Evolutionary conservation across 2,329 filamentous ascomycete genomes (phyloP).

Genomic region (Cryphonectria naterciae): DNA sequence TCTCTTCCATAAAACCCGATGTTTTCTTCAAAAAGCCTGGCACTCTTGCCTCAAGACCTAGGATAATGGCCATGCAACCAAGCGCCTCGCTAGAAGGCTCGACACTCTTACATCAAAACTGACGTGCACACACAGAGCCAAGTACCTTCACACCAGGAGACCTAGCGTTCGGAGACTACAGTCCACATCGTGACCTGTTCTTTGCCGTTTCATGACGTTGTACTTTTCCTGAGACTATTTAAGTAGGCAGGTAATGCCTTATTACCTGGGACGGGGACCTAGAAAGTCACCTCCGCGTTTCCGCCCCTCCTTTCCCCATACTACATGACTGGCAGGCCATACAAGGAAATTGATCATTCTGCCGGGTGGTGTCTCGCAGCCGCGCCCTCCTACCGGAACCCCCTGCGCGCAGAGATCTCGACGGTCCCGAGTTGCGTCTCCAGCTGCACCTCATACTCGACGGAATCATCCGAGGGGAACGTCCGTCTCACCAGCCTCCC

Average conservation of each 20-base stretch:
- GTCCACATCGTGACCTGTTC: background rate
- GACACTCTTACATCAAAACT: no score
- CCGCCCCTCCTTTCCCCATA: no score
- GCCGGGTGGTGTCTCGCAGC: background rate
- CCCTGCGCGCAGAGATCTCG: conserved; percentile 19
- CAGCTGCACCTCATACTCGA: conserved; percentile 24
- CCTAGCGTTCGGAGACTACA: no score
- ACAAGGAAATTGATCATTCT: no score
- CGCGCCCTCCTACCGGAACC: background rate
- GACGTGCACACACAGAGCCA: no score
- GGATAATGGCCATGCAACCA: background rate
- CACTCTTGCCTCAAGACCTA: background rate
- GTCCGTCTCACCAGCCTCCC: conserved; percentile 7
- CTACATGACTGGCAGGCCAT: background rate
- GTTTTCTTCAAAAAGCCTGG: no score
- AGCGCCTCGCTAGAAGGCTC: no score
- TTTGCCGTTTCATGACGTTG: background rate
- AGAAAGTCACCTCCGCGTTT: background rate
- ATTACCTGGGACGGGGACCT: background rate
- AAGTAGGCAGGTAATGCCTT: background rate
- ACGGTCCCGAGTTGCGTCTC: conserved; percentile 22
- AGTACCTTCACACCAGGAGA: no score
- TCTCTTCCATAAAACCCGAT: no score
- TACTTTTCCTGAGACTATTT: background rate
- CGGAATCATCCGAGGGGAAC: conserved; percentile 11